phyloP scores from a whole-genome alignment of 2,329 filamentous ascomycete species.

The Parasarocladium wereldwijsianum region DNA sequence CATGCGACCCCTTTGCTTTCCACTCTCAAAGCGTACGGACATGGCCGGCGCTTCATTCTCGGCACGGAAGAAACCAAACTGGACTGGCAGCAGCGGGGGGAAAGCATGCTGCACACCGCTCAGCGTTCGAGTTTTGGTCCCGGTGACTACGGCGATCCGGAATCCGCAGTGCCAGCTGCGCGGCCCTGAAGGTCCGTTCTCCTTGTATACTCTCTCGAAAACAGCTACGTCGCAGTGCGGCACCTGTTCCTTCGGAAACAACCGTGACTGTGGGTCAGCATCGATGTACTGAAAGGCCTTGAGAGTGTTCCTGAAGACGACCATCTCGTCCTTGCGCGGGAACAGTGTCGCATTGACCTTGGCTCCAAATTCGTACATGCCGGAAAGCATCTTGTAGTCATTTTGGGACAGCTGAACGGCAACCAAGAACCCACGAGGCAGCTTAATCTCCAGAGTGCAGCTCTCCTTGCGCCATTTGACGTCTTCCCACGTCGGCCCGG shows the following conservation, averaged over 20 bases:
- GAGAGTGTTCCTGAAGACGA: conserved; percentile 55
- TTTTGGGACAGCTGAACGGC: conserved; percentile 55
- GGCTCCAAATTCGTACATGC: conserved; percentile 71
- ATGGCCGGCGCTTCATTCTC: conserved; percentile 57
- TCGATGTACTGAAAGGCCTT: conserved; percentile 73
- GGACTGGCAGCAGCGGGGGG: conserved; percentile 49
- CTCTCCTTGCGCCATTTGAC: conserved; percentile 62
- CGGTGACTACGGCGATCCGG: conserved; percentile 64
- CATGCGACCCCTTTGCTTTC: conserved; percentile 52
- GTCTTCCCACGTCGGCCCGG: conserved; percentile 66
- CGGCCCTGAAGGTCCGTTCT: conserved; percentile 57
- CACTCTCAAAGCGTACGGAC: conserved; percentile 55
- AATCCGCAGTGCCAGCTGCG: conserved; percentile 66
- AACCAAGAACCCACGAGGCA: conserved; percentile 64
- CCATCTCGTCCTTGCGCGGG: conserved; percentile 51
- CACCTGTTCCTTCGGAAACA: conserved; percentile 64
- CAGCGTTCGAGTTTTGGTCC: conserved; percentile 60
- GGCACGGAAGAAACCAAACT: conserved; percentile 62
- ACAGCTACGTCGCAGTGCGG: conserved; percentile 57
- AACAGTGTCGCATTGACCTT: conserved; percentile 61
- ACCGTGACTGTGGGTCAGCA: conserved; percentile 48
- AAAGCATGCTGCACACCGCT: conserved; percentile 62
- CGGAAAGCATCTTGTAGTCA: conserved; percentile 70
- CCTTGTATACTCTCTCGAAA: conserved; percentile 56
- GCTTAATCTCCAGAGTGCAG: conserved; percentile 48